phyloP scores from a whole-genome alignment of 2,329 filamentous ascomycete genomes.

The Fusarium sp. region DNA sequence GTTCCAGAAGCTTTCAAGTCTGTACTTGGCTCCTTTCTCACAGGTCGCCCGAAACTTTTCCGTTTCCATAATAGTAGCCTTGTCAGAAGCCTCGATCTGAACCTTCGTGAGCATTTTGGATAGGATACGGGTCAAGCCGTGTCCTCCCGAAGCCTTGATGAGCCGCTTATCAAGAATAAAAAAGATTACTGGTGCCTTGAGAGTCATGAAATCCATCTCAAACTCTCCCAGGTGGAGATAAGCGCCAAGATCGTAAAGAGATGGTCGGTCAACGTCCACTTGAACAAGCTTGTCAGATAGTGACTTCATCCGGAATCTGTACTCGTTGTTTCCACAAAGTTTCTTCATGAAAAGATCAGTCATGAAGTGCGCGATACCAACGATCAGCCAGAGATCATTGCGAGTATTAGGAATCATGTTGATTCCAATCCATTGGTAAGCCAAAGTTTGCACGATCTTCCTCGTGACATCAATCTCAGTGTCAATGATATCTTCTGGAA shows the following conservation, averaged over 20 bases:
- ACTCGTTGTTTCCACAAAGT: constrained; percentile 94
- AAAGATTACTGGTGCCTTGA: constrained; percentile 91
- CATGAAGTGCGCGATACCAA: constrained; percentile 94
- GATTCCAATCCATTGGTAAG: constrained; percentile 94
- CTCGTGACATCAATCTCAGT: constrained; percentile 85
- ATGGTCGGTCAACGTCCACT: constrained; percentile 83
- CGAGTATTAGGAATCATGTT: constrained; percentile 87
- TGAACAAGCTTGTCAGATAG: constrained; percentile 86
- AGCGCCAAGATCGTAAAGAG: constrained; percentile 82
- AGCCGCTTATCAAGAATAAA: constrained; percentile 94
- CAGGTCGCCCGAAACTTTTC: constrained; percentile 85
- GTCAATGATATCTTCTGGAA: constrained; percentile 87
- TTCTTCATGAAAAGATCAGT: constrained; percentile 92
- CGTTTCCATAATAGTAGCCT: constrained; percentile 79
- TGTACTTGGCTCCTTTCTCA: constrained; percentile 88
- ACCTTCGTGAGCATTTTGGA: constrained; percentile 88
- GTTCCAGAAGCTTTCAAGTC: constrained; percentile 89
- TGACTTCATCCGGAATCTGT: constrained; percentile 88
- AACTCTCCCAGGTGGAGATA: constrained; percentile 83
- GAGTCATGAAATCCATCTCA: constrained; percentile 88
- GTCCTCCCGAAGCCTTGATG: constrained; percentile 83
- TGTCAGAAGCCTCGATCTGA: constrained; percentile 71
- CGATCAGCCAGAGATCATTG: constrained; percentile 87
- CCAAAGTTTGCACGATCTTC: constrained; percentile 83
- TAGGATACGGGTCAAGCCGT: constrained; percentile 87